Evolutionary conservation across 2,329 filamentous ascomycete species (phyloP).

Genomic region (Xylariales sp.): DNA sequence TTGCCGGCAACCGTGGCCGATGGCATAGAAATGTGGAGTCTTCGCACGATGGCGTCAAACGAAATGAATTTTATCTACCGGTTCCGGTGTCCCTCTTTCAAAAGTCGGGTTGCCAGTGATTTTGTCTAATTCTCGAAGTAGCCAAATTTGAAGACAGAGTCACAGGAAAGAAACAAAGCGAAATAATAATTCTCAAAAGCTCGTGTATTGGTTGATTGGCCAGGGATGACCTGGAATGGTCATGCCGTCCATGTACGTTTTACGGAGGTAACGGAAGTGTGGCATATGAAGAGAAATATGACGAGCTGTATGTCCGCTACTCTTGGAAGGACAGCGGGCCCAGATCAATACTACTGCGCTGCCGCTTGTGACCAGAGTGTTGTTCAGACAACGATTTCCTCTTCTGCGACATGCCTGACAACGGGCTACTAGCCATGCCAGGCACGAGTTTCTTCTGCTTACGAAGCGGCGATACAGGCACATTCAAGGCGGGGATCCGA

Average conservation of each 20-base stretch:
- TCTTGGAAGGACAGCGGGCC: slow-evolving; percentile 21
- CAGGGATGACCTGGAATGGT: slow-evolving; percentile 20
- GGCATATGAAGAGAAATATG: slow-evolving; percentile 7
- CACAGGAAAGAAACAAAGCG: slow-evolving; percentile 33
- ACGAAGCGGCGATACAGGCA: slow-evolving; percentile 64
- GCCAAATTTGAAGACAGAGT: not conserved
- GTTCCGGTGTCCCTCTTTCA: too few species aligned
- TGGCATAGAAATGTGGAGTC: too few species aligned
- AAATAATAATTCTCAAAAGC: slow-evolving; percentile 42
- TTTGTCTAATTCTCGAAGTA: slow-evolving; percentile 4
- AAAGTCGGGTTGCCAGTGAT: too few species aligned
- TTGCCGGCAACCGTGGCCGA: too few species aligned
- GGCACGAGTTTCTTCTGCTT: slow-evolving; percentile 46
- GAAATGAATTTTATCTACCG: too few species aligned
- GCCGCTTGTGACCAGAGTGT: slow-evolving; percentile 45
- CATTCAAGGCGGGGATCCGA: slow-evolving; percentile 59
- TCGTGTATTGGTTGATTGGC: too few species aligned
- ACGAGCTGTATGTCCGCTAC: not conserved
- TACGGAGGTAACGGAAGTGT: slow-evolving; percentile 10
- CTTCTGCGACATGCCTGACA: slow-evolving; percentile 46
- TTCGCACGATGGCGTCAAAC: too few species aligned
- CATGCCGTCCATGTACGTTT: slow-evolving; percentile 27
- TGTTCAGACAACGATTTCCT: slow-evolving; percentile 48
- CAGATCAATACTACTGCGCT: slow-evolving; percentile 56
- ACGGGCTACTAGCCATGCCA: slow-evolving; percentile 44